Evolutionary conservation across 306 rosid genomes (phyloP), one percentile per base, ranked within the genome.

Genomic region (Argentina anserina): DNA sequence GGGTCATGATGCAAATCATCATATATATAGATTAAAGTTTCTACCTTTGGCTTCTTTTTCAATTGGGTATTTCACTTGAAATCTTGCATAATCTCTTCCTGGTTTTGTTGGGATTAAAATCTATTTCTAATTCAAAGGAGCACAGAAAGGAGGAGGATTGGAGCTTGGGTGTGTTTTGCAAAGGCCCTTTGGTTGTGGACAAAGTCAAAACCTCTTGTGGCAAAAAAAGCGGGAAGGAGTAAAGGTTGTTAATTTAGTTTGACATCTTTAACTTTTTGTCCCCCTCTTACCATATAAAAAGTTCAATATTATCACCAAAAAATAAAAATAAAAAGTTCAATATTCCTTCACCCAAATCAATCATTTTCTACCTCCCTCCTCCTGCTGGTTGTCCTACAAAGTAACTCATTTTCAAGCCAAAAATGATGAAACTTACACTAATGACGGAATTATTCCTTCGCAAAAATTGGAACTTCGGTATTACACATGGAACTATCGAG

Each of bases 1-100:
- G 99, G 99, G 99, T 76, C 98, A 88, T 66, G n/a, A n/a, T n/a
- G n/a, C n/a, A n/a, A 33, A 56, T 56, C 2, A 18, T 42, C 0
- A 42, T 42, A 3, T 12, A 42, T 42, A n/a, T 9, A 3, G 71
- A 81, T 34, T 79, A 33, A 61, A 33, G 9, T 61, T 85, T 80
- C 76, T 50, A 70, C 52, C 49, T 34, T 36, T 73, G 42, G 15
- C 26, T 68, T 8, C 8, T 65, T 29, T 53, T 49, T 31, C 64
- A 50, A 63, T 33, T 9, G 52, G 50, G 29, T 59, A 20, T 84
- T 64, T 25, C 63, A 56, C 72, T 81, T 46, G 56, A 78, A 76
- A 72, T 62, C 59, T 75, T 77, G 79, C 71, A 37, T 56, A 39
- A 76, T 77, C 78, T 58, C 75, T 66, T 73, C 69, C 83, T 49